Percentiles rank a stretch among this genome's conserved stretches.
Conservation (phyloP, 2,329 filamentous ascomycete species). For the Aspergillus ibericus region DNA sequence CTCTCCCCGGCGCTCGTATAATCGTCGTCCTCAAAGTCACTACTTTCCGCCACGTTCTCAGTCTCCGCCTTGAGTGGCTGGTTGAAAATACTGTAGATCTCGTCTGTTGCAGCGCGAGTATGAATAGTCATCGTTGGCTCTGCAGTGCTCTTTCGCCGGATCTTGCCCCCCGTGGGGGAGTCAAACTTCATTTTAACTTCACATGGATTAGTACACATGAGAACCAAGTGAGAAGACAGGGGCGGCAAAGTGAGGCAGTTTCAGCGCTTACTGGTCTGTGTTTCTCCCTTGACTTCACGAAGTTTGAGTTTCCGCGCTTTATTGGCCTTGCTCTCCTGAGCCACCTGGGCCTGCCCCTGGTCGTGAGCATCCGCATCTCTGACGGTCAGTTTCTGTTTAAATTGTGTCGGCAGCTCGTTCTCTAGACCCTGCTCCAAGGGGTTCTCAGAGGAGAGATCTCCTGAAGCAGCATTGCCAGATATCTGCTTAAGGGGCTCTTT, state of each 20-base stretch:
- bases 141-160: conserved; percentile 70
- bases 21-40: conserved; percentile 66
- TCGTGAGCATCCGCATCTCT: conserved; percentile 21
- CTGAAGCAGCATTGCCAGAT: conserved; percentile 41
- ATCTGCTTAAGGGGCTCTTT: conserved; percentile 57
- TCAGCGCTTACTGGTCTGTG: conserved; percentile 73
- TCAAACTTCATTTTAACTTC: conserved; percentile 92
- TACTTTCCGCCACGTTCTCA: conserved; percentile 59
- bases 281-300: conserved; percentile 80
- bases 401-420: conserved; percentile 29
- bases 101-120: conserved; percentile 90
- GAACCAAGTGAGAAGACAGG: not conserved
- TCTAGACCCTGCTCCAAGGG: conserved; percentile 21
- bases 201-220: not conserved
- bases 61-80: conserved; percentile 65
- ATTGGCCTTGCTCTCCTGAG: conserved; percentile 33
- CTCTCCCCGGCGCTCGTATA: conserved; percentile 87
- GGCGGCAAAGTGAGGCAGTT: not conserved
- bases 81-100: conserved; percentile 97
- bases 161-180: conserved; percentile 81
- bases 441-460: conserved; percentile 19
- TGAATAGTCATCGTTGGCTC: conserved; percentile 99
- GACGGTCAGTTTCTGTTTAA: conserved; percentile 34
- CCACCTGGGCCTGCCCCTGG: conserved; percentile 21
- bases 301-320: conserved; percentile 71